Conservation (phyloP, 495 filamentous ascomycete genomes). For the Thermochaetoides thermophila region DNA sequence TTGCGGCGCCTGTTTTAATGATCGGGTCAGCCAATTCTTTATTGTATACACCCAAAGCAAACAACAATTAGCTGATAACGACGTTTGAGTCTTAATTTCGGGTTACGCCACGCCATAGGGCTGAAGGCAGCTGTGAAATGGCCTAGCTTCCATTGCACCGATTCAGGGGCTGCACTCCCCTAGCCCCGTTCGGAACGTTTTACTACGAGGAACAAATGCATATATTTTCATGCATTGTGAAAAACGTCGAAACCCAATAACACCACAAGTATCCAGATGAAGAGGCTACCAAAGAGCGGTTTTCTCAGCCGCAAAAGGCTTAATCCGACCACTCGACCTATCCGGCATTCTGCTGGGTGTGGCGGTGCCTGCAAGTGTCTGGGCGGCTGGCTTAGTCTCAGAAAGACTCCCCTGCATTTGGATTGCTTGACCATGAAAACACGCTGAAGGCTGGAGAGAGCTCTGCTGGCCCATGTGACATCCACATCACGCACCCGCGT, state of each 20-base stretch:
- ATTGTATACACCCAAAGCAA: too few relatives aligned
- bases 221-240: background rate
- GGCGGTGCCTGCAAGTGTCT: background rate
- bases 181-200: too few relatives aligned
- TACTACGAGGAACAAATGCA: background rate
- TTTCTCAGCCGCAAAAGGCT: background rate
- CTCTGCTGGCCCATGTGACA: too few relatives aligned
- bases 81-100: background rate
- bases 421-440: background rate
- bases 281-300: too few relatives aligned
- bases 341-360: background rate
- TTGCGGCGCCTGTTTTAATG: background rate
- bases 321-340: background rate
- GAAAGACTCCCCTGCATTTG: background rate
- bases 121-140: too few relatives aligned
- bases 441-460: too few relatives aligned
- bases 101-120: background rate
- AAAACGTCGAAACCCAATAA: background rate
- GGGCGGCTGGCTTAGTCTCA: background rate
- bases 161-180: too few relatives aligned
- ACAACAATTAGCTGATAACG: background rate
- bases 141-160: too few relatives aligned
- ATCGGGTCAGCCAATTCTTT: too few relatives aligned
- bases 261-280: background rate
- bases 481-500: too few relatives aligned